Percentiles rank a stretch among this genome's conserved stretches.
phyloP scores from a whole-genome alignment of 2,329 filamentous ascomycete genomes.

The Malbranchea cinnamomea region DNA sequence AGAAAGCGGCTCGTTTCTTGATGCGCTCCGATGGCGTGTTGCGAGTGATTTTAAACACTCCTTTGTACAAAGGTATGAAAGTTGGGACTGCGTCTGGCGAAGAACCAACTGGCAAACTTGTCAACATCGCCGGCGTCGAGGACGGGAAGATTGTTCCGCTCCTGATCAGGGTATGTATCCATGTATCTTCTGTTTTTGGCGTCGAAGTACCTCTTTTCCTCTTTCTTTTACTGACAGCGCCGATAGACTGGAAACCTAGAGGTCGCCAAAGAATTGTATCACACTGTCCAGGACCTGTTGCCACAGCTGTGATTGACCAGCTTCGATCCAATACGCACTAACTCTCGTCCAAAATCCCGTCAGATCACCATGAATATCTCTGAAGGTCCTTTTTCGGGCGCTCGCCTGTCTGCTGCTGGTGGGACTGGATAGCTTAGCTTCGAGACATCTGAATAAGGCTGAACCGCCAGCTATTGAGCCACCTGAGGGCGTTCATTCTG shows the following conservation, averaged over 20 bases:
- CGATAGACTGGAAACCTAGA: slow-evolving; percentile 6
- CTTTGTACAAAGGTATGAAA: slow-evolving; percentile 61
- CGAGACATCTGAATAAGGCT: too few relatives aligned
- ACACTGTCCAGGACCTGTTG: slow-evolving; percentile 5
- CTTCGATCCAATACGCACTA: too few relatives aligned
- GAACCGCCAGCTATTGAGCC: too few relatives aligned
- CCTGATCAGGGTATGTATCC: slow-evolving; percentile 39
- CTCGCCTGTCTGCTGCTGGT: too few relatives aligned
- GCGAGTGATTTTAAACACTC: slow-evolving; percentile 73
- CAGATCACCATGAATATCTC: too few relatives aligned
- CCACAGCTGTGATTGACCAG: slow-evolving; percentile 5
- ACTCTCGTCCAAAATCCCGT: too few relatives aligned
- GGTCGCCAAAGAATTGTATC: slow-evolving; percentile 7
- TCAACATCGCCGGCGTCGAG: slow-evolving; percentile 47
- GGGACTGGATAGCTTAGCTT: too few relatives aligned
- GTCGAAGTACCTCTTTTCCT: not conserved
- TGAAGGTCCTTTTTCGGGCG: too few relatives aligned
- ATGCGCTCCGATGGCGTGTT: slow-evolving; percentile 86
- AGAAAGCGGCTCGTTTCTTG: slow-evolving; percentile 51
- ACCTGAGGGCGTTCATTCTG: too few relatives aligned
- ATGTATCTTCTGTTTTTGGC: not conserved
- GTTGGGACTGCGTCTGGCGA: slow-evolving; percentile 50
- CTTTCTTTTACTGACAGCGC: not conserved
- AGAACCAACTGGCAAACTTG: slow-evolving; percentile 55
- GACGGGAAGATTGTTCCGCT: slow-evolving; percentile 38